Evolutionary conservation across 805 yeast genomes (phyloP), one percentile per base, ranked within the genome.

Genomic region (Sugiyamaella qingdaonensis): DNA sequence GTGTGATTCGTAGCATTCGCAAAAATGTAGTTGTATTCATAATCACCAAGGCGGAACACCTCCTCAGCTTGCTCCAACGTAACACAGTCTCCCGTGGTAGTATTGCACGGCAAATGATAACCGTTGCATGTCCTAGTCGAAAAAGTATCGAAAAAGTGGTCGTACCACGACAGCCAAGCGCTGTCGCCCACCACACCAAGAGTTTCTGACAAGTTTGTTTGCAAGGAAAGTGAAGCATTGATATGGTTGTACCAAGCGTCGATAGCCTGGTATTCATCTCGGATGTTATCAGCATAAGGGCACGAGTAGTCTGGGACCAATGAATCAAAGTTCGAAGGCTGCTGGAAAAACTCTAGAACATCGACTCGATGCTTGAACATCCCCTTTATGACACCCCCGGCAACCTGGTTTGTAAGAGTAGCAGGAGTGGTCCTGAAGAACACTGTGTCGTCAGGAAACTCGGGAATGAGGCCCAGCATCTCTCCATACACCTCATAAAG

Each of bases 101-200:
- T 58, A 44, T 62, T 67, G 52, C 73, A 68, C 7, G 71, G 64
- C 32, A 73, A 68, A 27, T 67, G 68, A 42, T 63, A 64, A 27
- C 65, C 67, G 50, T 73, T 70, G 57, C 78, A 74, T 2, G 67
- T 59, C 55, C 75, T 69, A 36, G 72, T 66, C 11, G 73, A 70
- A 52, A 73, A 62, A 54, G 72, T 74, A 56, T 74, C 78, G 54
- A 69, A 67, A 67, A 69, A 72, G 57, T 74, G 78, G 53, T 74
- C 78, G 27, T 65, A 64, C 27, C 65, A 61, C 7, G 51, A 46
- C 46, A 59, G 64, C 66, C 68, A 67, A 7, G 49, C 65, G 13
- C 46, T 51, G 32, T 41, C 34, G 44, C 59, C 56, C 2, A 51
- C 54, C 32, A 64, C 62, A 2, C 68, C 67, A 27, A 65, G 55